phyloP scores from a whole-genome alignment of 345 rosid species.

The Gossypium sturtianum region DNA sequence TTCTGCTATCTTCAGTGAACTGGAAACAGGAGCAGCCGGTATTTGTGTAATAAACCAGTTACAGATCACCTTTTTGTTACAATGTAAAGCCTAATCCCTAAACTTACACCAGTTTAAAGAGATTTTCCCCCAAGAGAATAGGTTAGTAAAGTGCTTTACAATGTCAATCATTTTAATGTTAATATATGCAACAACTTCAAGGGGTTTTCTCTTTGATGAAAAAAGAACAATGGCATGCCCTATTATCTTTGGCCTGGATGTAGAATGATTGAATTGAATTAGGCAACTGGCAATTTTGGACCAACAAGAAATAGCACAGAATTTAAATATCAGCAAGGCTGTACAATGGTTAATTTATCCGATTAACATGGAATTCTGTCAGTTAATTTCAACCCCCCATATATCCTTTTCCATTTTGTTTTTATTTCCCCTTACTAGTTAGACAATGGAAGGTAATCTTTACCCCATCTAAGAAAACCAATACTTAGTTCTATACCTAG shows the following conservation, averaged over 20 bases:
- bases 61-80: background rate
- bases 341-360: background rate
- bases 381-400: background rate
- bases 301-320: background rate
- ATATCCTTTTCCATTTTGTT: background rate
- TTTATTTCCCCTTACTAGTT: background rate
- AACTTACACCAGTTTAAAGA: conserved; percentile 41
- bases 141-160: conserved; percentile 28
- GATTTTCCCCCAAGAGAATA: conserved; percentile 56
- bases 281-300: background rate
- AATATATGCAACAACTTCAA: background rate
- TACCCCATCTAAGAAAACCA: background rate
- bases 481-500: background rate
- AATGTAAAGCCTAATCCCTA: conserved; percentile 70
- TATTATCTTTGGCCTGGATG: background rate
- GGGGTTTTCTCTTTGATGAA: background rate
- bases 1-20: conserved; percentile 65
- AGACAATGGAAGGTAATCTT: background rate
- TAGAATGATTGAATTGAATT: background rate
- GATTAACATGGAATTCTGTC: background rate
- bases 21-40: conserved; percentile 82
- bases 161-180: background rate
- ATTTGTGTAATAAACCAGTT: conserved; percentile 69
- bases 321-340: background rate
- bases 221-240: background rate